Base-by-base conservation (phyloP, 2,329 filamentous ascomycete genomes). In the Sarocladium oryzae region DNA sequence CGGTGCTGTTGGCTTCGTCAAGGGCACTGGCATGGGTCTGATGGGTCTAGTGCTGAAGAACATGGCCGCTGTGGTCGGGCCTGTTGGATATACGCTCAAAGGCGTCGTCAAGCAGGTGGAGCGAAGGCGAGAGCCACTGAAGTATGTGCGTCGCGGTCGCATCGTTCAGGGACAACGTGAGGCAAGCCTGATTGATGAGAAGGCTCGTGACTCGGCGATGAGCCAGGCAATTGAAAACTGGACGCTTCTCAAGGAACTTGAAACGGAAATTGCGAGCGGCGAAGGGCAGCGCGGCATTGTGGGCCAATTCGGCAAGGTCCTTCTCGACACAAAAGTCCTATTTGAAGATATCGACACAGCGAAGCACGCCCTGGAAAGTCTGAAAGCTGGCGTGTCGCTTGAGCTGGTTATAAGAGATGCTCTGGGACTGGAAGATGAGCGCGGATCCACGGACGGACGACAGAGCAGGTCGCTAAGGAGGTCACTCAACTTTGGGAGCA, bases 11-110 rank as follows among this genome's bases (percentile, higher is more conserved):
- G 74, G 73, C 0, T 69, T 76, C 33, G 58, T 76, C 15, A 68
- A 77, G 36, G 84, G 84, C 2, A 66, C 82, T 0, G 82, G 79
- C 13, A 83, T 82, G 71, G 84, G 84, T 1, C 57, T 86, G 7
- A 79, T 76, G 1, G 82, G 84, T 0, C 75, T 86, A 21, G 72
- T 86, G 2, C 70, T 86, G 24, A 87, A 87, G 62, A 77, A 84
- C 49, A 71, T 85, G 5, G 73, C 82, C 0, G 84, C 83, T 5
- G 52, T 85, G 1, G 61, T 84, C 1, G 81, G 82, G 0, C 81
- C 81, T 0, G 57, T 81, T 2, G 82, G 81, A 0, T 87, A 82
- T 57, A 75, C 79, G 0, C 70, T 85, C 55, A 85, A 86, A 60
- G 84, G 84, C 0, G 61, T 85, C 0, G 73, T 79, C 28, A 84